These are phyloP conservation scores for Penicillium verrucosum DNA, from an alignment of 2,329 filamentous ascomycete species.

Conservation along the genomic window DNA sequence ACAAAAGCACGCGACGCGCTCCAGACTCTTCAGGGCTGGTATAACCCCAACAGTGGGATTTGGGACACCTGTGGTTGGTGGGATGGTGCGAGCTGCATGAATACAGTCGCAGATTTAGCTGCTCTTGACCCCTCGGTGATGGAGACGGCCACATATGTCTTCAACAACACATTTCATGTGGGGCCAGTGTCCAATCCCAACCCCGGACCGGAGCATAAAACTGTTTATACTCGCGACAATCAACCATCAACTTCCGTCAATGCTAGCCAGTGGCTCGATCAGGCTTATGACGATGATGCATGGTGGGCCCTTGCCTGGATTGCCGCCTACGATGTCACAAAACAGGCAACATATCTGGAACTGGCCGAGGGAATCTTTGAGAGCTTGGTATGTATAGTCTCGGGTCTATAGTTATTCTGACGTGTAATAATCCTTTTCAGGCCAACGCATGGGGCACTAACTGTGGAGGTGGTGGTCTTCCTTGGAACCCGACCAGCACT, in stretches of 20 bases:
- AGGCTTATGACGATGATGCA: conserved; percentile 52
- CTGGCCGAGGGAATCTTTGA: conserved; percentile 51
- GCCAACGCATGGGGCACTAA: conserved; percentile 43
- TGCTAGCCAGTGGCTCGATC: conserved; percentile 28
- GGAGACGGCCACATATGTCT: conserved; percentile 38
- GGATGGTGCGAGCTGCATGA: conserved; percentile 68
- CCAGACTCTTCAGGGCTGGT: conserved; percentile 58
- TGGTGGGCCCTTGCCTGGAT: conserved; percentile 57
- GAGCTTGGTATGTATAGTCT: conserved; percentile 36
- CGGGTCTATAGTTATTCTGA: not conserved
- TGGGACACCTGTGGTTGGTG: conserved; percentile 69
- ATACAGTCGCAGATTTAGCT: conserved; percentile 57
- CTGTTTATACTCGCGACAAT: conserved; percentile 7
- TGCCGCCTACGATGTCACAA: conserved; percentile 53
- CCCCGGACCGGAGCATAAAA: conserved; percentile 16
- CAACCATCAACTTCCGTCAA: conserved; percentile 15
- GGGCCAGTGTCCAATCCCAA: conserved; percentile 22
- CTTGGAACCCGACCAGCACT: conserved; percentile 46
- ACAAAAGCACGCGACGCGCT: conserved; percentile 30
- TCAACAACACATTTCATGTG: conserved; percentile 43
- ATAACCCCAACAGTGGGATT: conserved; percentile 58
- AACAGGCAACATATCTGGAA: conserved; percentile 44
- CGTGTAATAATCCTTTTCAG: conserved; percentile 10
- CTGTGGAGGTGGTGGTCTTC: conserved; percentile 48
- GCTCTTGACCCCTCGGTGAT: conserved; percentile 34